Conservation (phyloP, 176 grass and related monocot species). For the Cymbopogon citratus region DNA sequence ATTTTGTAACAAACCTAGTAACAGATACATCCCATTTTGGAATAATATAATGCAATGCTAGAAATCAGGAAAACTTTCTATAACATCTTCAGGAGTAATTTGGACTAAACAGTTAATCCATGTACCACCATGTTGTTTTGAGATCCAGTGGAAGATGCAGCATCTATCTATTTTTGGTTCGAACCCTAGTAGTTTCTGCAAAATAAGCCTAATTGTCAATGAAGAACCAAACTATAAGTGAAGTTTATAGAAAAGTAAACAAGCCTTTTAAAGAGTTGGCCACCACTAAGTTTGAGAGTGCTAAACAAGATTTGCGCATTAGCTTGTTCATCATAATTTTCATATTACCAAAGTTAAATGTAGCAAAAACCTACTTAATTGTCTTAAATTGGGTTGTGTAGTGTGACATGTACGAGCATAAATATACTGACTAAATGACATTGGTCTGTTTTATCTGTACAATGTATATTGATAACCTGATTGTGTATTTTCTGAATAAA, state of each 20-base stretch:
- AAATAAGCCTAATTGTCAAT: neutral
- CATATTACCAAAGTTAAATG: neutral
- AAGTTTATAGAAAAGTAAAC: neutral
- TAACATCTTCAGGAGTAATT: neutral
- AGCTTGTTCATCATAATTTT: neutral
- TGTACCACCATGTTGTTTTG: neutral
- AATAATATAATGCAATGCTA: neutral
- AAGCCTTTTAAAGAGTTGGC: neutral
- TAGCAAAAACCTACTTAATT: neutral
- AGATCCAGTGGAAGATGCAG: neutral
- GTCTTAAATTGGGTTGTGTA: neutral
- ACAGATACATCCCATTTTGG: neutral
- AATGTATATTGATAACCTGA: neutral
- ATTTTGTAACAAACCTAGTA: neutral
- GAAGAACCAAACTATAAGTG: neutral
- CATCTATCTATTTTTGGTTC: neutral
- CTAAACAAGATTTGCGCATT: neutral
- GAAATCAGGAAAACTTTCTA: too few species aligned
- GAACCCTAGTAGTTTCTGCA: neutral
- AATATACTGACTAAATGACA: neutral
- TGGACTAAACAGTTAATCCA: neutral
- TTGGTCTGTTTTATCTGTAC: neutral
- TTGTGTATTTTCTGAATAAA: neutral
- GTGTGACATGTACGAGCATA: neutral
- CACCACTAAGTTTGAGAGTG: neutral